A percentile compares a stretch with the other conserved stretches of the same genome.
Evolutionary conservation across 768 basidiomycete genomes (phyloP).

Genomic region (Mycena indigotica): DNA sequence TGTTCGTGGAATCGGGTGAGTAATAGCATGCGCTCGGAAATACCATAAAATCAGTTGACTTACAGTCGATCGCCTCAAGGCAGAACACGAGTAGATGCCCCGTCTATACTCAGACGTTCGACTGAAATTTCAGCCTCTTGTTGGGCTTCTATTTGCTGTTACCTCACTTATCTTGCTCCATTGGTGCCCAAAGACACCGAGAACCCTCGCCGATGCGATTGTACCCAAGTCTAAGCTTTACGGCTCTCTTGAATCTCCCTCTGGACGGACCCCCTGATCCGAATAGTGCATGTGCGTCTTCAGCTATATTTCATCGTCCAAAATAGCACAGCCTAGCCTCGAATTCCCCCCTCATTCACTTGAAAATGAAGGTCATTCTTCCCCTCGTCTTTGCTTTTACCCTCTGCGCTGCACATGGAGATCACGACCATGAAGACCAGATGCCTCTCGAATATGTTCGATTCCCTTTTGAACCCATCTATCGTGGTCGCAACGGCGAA

Average conservation of each 20-base stretch:
- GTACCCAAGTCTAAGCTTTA: neutral
- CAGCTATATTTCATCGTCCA: neutral
- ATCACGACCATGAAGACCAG: constrained; percentile 50
- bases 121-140: neutral
- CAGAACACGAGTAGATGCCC: constrained; percentile 41
- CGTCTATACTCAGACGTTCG: constrained; percentile 19
- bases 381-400: constrained; percentile 29
- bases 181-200: constrained; percentile 15
- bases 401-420: constrained; percentile 36
- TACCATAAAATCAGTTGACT: constrained; percentile 17
- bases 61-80: constrained; percentile 47
- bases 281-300: constrained; percentile 3
- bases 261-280: constrained; percentile 11
- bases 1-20: constrained; percentile 9
- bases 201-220: constrained; percentile 4
- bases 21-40: neutral
- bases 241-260: neutral
- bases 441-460: constrained; percentile 68
- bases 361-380: constrained; percentile 26
- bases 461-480: constrained; percentile 63
- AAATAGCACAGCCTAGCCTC: constrained; percentile 6
- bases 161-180: constrained; percentile 1
- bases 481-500: constrained; percentile 57
- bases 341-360: constrained; percentile 17
- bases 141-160: constrained; percentile 1